These are phyloP conservation scores for Gossypium herbaceum DNA, from an alignment of 345 rosid genomes.

Conservation along the genomic window DNA sequence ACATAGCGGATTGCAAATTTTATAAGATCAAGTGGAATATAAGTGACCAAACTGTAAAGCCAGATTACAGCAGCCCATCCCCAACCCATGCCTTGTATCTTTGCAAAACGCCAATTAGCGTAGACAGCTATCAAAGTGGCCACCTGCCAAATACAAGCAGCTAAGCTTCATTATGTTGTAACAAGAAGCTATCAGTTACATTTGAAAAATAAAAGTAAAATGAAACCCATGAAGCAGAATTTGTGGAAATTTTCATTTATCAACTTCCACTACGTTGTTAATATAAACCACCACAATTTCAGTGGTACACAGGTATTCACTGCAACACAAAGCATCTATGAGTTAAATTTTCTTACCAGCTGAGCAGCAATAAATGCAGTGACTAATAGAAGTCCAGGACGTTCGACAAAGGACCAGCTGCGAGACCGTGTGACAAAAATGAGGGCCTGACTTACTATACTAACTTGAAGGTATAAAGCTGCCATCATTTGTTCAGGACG, in stretches of 20 bases:
- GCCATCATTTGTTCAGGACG: slow-evolving; percentile 58
- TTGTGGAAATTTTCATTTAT: background rate
- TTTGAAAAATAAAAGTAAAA: background rate
- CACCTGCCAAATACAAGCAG: slow-evolving; percentile 32
- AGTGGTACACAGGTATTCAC: background rate
- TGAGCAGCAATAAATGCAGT: slow-evolving; percentile 68
- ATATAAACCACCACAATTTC: background rate
- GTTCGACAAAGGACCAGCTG: slow-evolving; percentile 80
- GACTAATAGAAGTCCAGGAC: slow-evolving; percentile 65
- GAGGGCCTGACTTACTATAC: slow-evolving; percentile 83
- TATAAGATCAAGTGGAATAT: slow-evolving; percentile 69
- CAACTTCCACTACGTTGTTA: background rate
- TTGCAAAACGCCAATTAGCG: slow-evolving; percentile 77
- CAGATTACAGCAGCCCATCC: slow-evolving; percentile 96
- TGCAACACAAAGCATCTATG: background rate
- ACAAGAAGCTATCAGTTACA: background rate
- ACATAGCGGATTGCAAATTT: slow-evolving; percentile 65
- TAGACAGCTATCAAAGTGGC: slow-evolving; percentile 82
- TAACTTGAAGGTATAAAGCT: slow-evolving; percentile 85
- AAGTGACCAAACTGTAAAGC: slow-evolving; percentile 73
- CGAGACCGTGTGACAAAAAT: slow-evolving; percentile 88
- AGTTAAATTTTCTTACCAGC: slow-evolving; percentile 43
- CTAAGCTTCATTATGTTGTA: background rate
- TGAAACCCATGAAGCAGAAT: background rate
- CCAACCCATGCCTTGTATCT: slow-evolving; percentile 69